These are phyloP conservation scores for Pseudoturritis turrita DNA, from an alignment of 345 rosid species.

Conservation along the genomic window DNA sequence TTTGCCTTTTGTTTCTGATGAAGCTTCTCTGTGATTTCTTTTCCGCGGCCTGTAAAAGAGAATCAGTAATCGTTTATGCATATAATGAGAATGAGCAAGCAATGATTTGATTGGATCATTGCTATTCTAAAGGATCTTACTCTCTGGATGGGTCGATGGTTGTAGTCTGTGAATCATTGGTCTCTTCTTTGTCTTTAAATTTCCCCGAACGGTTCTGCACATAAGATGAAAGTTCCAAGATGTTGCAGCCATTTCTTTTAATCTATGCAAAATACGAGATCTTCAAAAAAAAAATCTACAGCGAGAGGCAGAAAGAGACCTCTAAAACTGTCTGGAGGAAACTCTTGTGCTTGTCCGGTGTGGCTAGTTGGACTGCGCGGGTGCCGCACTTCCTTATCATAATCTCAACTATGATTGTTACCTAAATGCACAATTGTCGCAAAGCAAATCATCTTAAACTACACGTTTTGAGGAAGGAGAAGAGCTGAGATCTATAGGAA, in stretches of 20 bases:
- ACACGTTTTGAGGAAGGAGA: not conserved
- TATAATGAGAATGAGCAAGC: not conserved
- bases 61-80: not conserved
- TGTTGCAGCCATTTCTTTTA: not conserved
- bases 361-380: slow-evolving; percentile 52
- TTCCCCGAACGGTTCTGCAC: slow-evolving; percentile 69
- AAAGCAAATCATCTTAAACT: slow-evolving; percentile 1
- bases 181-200: slow-evolving; percentile 47
- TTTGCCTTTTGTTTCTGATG: slow-evolving; percentile 12
- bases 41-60: slow-evolving; percentile 13
- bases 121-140: slow-evolving; percentile 18
- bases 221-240: not conserved
- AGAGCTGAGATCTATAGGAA: not conserved
- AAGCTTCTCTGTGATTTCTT: slow-evolving; percentile 26
- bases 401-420: slow-evolving; percentile 81
- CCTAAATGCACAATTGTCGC: slow-evolving; percentile 38
- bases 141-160: slow-evolving; percentile 19
- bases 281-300: not conserved
- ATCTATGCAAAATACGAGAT: not conserved
- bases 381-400: slow-evolving; percentile 79
- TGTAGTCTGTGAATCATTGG: slow-evolving; percentile 15
- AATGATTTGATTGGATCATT: not conserved
- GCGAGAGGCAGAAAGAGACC: slow-evolving; percentile 39
- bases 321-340: slow-evolving; percentile 69
- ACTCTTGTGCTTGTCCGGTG: slow-evolving; percentile 70